Conservation (phyloP, 2,329 filamentous ascomycete species). For the Stromatinia cepivora region DNA sequence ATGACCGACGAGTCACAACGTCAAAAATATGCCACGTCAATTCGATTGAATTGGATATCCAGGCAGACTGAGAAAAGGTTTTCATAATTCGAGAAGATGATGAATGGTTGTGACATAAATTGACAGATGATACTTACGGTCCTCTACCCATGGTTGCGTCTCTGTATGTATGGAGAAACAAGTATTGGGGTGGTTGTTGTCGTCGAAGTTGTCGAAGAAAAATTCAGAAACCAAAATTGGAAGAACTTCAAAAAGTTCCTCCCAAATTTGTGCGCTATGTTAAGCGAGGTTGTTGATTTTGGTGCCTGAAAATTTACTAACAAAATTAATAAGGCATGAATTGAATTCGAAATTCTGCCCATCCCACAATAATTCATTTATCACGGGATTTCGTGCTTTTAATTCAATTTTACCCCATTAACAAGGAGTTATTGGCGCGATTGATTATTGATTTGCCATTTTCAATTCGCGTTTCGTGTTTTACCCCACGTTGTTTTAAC, state of each 20-base stretch:
- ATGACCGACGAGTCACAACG: background rate
- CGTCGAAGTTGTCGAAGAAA: constrained; percentile 23
- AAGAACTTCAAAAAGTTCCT: constrained; percentile 9
- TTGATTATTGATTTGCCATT: background rate
- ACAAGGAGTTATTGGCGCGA: background rate
- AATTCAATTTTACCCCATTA: background rate
- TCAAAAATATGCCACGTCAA: background rate
- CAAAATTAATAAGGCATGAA: background rate
- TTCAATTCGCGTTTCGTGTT: background rate
- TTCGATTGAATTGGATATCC: background rate
- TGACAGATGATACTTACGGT: constrained; percentile 39
- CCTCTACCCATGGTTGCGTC: constrained; percentile 51
- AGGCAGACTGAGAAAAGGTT: background rate
- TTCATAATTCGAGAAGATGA: background rate
- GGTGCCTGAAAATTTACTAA: background rate
- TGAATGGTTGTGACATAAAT: background rate
- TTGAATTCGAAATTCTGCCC: too few species aligned
- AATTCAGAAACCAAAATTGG: background rate
- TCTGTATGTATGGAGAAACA: constrained; percentile 29
- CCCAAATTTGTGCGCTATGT: constrained; percentile 18
- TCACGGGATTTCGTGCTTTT: background rate
- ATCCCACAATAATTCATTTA: background rate
- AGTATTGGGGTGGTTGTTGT: constrained; percentile 22
- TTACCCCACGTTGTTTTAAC: background rate
- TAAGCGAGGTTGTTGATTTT: background rate